Evolutionary conservation across 1,284 basidiomycete species (phyloP), one percentile per base, ranked within the genome.

Genomic region (Malassezia yamatoensis): DNA sequence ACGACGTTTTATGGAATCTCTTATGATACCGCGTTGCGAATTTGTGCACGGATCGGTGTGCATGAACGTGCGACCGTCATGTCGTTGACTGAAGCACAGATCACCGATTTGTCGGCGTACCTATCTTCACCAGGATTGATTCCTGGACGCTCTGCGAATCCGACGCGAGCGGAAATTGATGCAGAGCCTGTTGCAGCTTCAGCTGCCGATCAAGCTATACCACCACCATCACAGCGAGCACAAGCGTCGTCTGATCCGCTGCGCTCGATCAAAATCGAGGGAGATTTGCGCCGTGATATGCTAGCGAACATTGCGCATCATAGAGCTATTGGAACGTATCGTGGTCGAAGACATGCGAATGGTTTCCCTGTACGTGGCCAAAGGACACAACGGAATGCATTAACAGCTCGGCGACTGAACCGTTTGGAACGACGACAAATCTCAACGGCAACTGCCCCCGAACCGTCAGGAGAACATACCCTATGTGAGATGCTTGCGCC

Each of bases 231-330:
- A 12, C 62, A 70, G 58, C 53, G 59, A 5, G 11, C 59, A 1
- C 58, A 61, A n/a, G 42, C 69, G 16, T 15, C 53, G 1, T 49
- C 42, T 24, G 72, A 74, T 43, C 80, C 81, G 1, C 77, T 93
- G 59, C 81, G 82, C 63, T 80, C 81, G 49, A 76, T 93, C 63
- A 83, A 83, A 76, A 83, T 90, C 64, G 88, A 91, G 77, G 80
- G 84, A 20, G 90, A 93, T 73, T 78, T 90, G 66, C 81, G 80
- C 68, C 80, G 86, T 60, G 82, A 86, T 69, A 79, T 89, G 63
- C 81, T 82, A 75, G 88, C 89, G 70, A 90, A 91, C 72, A 89
- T 93, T 75, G 83, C 83, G 9, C 90, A 90, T 76, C 85, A 90
- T 76, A 80, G 88, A 60, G 85, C 85, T 79, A 88, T 93, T 75